Evolutionary conservation across 768 basidiomycete genomes (phyloP).

Genomic region (Kwoniella sp.): DNA sequence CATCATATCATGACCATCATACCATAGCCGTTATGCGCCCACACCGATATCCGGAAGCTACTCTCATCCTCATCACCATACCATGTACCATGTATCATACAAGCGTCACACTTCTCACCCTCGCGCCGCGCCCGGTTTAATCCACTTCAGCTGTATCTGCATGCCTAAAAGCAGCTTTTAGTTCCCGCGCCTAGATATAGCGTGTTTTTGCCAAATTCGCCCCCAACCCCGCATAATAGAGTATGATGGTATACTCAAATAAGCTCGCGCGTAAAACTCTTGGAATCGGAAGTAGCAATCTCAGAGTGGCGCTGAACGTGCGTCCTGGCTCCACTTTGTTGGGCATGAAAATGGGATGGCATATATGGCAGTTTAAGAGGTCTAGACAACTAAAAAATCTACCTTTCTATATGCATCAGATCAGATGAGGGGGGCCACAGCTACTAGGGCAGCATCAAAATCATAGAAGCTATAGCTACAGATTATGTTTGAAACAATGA

Average conservation of each 20-base stretch:
- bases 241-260: not conserved
- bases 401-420: not conserved
- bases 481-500: not conserved
- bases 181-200: not conserved
- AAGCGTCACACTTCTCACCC: not conserved
- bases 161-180: not conserved
- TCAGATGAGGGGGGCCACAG: not conserved
- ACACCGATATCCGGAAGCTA: not conserved
- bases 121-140: slow-evolving; percentile 1
- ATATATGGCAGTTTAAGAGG: not conserved
- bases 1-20: no score
- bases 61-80: not conserved
- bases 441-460: no score
- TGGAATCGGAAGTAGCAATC: no score
- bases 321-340: no score
- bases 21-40: no score
- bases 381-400: not conserved
- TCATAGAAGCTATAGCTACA: not conserved
- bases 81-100: no score
- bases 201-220: not conserved
- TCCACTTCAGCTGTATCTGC: not conserved
- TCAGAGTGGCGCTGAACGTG: no score
- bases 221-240: no score
- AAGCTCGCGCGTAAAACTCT: no score
- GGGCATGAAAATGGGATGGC: not conserved